A percentile compares a stretch with the other conserved stretches of the same genome.
These are phyloP conservation scores for Calonectria pseudoreteaudii DNA, from an alignment of 2,329 filamentous ascomycete genomes.

Conservation along the genomic window DNA sequence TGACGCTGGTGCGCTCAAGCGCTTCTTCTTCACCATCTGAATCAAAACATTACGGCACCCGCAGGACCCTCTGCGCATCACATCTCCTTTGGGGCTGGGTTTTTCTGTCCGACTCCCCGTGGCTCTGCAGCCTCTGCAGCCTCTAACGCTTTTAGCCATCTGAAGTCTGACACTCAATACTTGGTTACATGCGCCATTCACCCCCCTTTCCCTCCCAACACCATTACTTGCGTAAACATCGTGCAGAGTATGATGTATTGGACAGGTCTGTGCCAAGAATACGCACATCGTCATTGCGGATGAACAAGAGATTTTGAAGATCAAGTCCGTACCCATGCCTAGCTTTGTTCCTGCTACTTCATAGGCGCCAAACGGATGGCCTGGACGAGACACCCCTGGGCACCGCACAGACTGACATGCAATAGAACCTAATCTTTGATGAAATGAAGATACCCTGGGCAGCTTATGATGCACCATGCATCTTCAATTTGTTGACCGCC, in stretches of 20 bases:
- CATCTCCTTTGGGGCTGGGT: background rate
- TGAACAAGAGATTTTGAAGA: background rate
- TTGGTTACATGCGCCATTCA: background rate
- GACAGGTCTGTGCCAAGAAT: background rate
- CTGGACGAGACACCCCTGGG: background rate
- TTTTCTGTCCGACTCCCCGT: conserved; percentile 15
- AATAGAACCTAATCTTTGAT: conserved; percentile 21
- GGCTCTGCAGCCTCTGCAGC: background rate
- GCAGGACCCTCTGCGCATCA: conserved; percentile 8
- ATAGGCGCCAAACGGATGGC: background rate
- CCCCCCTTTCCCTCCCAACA: background rate
- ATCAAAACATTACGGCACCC: conserved; percentile 7
- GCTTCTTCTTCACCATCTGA: background rate
- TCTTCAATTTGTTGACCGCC: conserved; percentile 2
- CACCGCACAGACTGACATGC: conserved; percentile 17
- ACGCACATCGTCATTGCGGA: background rate
- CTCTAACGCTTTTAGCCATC: background rate
- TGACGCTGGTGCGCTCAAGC: conserved; percentile 1
- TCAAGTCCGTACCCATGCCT: background rate
- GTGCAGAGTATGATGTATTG: background rate
- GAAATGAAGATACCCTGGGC: conserved; percentile 18
- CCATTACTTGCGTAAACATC: background rate
- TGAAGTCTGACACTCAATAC: background rate
- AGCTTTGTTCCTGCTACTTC: background rate
- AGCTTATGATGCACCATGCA: background rate